Evolutionary conservation across 345 rosid species (phyloP).

Genomic region (Eutrema yunnanense): DNA sequence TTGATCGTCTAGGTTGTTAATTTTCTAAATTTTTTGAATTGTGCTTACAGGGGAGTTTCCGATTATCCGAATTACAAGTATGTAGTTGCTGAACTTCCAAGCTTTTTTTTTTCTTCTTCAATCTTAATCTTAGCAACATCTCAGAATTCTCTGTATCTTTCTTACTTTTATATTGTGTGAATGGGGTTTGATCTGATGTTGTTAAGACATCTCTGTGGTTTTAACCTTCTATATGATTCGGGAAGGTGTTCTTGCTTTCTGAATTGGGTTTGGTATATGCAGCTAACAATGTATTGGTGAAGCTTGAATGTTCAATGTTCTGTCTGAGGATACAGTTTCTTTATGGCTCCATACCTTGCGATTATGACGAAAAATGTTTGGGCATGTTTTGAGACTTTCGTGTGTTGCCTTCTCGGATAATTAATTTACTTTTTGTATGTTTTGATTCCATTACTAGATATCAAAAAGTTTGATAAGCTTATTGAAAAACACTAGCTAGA

Average conservation of each 20-base stretch:
- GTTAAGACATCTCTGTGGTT: background rate
- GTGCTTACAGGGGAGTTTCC: constrained; percentile 17
- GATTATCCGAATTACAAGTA: background rate
- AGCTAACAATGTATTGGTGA: constrained; percentile 3
- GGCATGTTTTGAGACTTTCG: background rate
- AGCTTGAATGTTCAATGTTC: constrained; percentile 1
- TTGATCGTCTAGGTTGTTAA: background rate
- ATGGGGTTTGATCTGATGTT: constrained; percentile 6
- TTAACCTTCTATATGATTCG: background rate
- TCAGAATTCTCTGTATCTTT: background rate
- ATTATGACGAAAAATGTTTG: background rate
- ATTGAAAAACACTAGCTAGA: background rate
- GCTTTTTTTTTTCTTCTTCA: background rate
- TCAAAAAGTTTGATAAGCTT: background rate
- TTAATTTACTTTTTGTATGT: background rate
- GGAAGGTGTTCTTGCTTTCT: background rate
- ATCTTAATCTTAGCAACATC: constrained; percentile 28
- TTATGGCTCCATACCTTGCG: background rate
- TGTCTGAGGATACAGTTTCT: background rate
- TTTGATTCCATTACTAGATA: background rate
- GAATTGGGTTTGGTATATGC: background rate
- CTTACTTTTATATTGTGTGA: background rate
- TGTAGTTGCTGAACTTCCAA: constrained; percentile 18
- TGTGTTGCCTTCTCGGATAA: background rate
- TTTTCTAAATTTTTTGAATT: background rate